A percentile compares a stretch with the other conserved stretches of the same genome.
phyloP scores from a whole-genome alignment of 495 filamentous ascomycete species.

The Delitschia confertaspora region DNA sequence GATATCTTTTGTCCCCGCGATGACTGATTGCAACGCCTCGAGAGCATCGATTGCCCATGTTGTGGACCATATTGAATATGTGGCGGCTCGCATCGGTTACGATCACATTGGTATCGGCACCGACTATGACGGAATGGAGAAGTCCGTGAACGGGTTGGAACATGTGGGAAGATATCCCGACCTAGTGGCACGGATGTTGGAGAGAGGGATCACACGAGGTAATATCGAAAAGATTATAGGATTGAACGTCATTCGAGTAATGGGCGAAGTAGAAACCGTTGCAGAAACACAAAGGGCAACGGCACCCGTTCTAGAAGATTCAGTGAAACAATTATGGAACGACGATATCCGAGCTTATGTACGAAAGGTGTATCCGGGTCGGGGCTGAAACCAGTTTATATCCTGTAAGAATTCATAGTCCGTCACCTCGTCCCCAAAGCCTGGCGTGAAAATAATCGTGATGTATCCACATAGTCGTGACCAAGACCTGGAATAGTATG shows the following conservation, averaged over 20 bases:
- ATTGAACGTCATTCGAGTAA: slow-evolving; percentile 26
- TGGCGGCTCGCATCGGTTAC: slow-evolving; percentile 49
- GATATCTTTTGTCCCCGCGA: slow-evolving; percentile 9
- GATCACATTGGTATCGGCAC: slow-evolving; percentile 54
- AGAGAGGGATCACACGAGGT: slow-evolving; percentile 8
- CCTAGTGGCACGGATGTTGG: slow-evolving; percentile 51
- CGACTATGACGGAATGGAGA: slow-evolving; percentile 54
- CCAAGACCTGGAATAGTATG: slow-evolving; percentile 7
- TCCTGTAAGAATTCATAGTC: slow-evolving; percentile 2
- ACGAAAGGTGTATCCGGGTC: no score
- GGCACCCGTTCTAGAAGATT: slow-evolving; percentile 8
- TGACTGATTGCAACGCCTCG: background rate
- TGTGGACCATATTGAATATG: slow-evolving; percentile 47
- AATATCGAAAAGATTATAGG: slow-evolving; percentile 23
- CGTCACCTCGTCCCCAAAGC: slow-evolving; percentile 16
- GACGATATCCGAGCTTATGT: slow-evolving; percentile 7
- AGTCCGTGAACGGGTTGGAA: slow-evolving; percentile 44
- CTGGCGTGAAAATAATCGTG: slow-evolving; percentile 12
- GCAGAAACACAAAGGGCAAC: background rate
- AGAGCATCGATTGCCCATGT: slow-evolving; percentile 26
- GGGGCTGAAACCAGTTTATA: no score
- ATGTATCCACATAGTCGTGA: slow-evolving; percentile 16
- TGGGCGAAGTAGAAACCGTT: slow-evolving; percentile 20
- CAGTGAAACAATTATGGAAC: slow-evolving; percentile 7
- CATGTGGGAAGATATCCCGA: slow-evolving; percentile 54